Conservation (phyloP, 1,139 yeast species). For the Casaregolazyma suthepensis region DNA sequence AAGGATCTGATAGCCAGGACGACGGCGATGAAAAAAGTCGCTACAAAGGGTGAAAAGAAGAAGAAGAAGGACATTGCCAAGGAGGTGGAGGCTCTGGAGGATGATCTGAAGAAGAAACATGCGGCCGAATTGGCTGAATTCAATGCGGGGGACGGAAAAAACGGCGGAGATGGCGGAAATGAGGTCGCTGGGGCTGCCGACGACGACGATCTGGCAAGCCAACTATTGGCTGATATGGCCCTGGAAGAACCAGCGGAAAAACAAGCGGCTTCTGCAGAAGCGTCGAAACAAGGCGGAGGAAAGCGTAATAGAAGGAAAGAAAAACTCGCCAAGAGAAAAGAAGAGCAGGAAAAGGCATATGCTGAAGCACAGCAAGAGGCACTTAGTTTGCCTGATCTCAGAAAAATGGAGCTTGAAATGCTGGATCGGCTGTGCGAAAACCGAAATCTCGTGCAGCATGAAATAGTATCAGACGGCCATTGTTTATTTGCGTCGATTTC, state of each 20-base stretch:
- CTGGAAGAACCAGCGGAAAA: slow-evolving; percentile 27
- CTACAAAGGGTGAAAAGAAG: slow-evolving; percentile 71
- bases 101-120: slow-evolving; percentile 49
- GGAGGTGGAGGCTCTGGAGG: slow-evolving; percentile 56
- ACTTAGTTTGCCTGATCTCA: slow-evolving; percentile 53
- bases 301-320: slow-evolving; percentile 82
- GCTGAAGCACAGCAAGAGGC: slow-evolving; percentile 73
- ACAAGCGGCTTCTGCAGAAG: slow-evolving; percentile 13
- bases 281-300: slow-evolving; percentile 26
- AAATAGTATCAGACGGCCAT: slow-evolving; percentile 85
- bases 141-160: slow-evolving; percentile 1
- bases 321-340: slow-evolving; percentile 67
- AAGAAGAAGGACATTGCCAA: slow-evolving; percentile 44
- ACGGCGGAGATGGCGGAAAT: not conserved
- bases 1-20: slow-evolving; percentile 59
- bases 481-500: slow-evolving; percentile 82
- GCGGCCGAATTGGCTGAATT: slow-evolving; percentile 13
- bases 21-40: slow-evolving; percentile 77
- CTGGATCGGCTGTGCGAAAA: slow-evolving; percentile 48
- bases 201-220: slow-evolving; percentile 58
- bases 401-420: slow-evolving; percentile 64
- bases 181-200: slow-evolving; percentile 23
- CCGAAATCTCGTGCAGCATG: slow-evolving; percentile 44
- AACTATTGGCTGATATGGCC: slow-evolving; percentile 51
- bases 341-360: slow-evolving; percentile 55